Evolutionary conservation across 164 flowering plant genomes (phyloP), one percentile per base, ranked within the genome.

Genomic region (Brasenia schreberi): DNA sequence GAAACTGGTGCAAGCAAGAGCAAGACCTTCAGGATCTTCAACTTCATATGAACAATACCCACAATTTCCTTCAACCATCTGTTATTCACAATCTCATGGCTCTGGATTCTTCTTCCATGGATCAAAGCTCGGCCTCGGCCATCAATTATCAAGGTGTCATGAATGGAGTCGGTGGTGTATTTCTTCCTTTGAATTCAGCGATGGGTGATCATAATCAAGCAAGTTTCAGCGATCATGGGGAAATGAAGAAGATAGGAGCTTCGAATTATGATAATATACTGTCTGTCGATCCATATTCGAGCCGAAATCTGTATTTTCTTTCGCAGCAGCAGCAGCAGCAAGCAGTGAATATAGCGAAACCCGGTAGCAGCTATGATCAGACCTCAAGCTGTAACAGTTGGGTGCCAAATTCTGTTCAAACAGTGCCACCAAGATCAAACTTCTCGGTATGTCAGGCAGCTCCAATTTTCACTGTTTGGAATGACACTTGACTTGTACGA

Each of bases 31-130:
- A 82, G 7, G 79, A 78, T 42, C 67, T 70, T 62, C 76, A 73
- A 53, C 81, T 82, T 0, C 91, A 90, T 18, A 61, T 18, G 27
- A 61, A 14, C 33, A 82, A 49, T 62, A 78, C 83, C 58, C 87
- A 84, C 78, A 82, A 82, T 72, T 88, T 87, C 77, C 81, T 83
- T 64, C 89, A 88, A 45, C 81, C 79, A 61, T 75, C 83, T 52
- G 84, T 81, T 16, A 63, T 87, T 49, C 85, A 85, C 70, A 87
- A 81, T 43, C 76, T 85, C 53, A 81, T 82, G 84, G 75, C 78
- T 74, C 64, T 84, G 71, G 76, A 84, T 6, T 23, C 63, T 9
- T 76, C 85, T 5, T 77, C 87, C 3, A 60, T 87, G 76, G 92
- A 89, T 23, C 88, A 82, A 18, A 82, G 84, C 69, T 74, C 87